Evolutionary conservation across 108 stramenopile genomes (phyloP), one percentile per base, ranked within the genome.

Genomic region (Fragilariopsis cylindrus): DNA sequence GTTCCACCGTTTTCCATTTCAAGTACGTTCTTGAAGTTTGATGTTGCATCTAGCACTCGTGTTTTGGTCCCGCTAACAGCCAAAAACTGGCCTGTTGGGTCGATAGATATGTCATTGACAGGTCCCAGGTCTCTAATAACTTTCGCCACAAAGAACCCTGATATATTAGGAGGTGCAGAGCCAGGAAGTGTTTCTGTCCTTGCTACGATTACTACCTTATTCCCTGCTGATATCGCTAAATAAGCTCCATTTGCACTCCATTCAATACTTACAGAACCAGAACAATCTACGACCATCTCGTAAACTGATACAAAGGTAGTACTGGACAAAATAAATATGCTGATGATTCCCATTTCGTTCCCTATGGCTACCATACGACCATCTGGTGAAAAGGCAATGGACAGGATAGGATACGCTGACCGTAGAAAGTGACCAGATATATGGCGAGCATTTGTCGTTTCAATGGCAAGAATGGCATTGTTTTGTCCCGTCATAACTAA

Each of bases 311-410:
- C 73, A 72, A 88, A 91, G n/a, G 82, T 75, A n/a, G 84, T 69
- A 44, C 77, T 80, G 4, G 73, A 60, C 47, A 79, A 53, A 19
- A 69, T 82, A 52, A 85, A 91, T 45, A 91, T 80, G 3, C 87
- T 83, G 11, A 91, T 73, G 18, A 91, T 76, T 7, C 90, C 90
- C n/a, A 75, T 76, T 60, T 91, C 87, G 60, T 87, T 88, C 16
- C 90, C 87, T 69, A 91, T 74, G 30, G 85, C 86, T 15, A 82
- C 75, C 57, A 83, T 77, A 60, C 81, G 74, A 8, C 84, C 87
- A 68, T 88, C 84, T 2, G 90, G 90, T 0, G 87, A 87, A 74
- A 87, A 88, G 30, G 81, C 79, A 56, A 87, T 76, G 48, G 82
- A 75, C 47, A 81, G 69, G 45, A 91, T 84, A n/a, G 87, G 78